Conservation (phyloP, 192 early-diverging fungal species). For the Backusella tarrabulga region DNA sequence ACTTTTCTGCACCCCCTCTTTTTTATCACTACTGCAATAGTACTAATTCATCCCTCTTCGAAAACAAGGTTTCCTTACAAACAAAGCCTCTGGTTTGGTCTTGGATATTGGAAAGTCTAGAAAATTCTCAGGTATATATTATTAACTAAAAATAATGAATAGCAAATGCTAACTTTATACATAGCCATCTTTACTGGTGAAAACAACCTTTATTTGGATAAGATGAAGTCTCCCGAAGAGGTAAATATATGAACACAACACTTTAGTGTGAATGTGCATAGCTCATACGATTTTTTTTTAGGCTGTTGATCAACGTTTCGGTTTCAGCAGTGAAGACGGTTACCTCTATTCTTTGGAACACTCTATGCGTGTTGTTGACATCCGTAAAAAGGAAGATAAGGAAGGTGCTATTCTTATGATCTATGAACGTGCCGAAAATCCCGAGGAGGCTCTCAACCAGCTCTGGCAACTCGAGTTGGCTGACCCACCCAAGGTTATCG, state of each 20-base stretch:
- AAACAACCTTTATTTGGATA: constrained; percentile 20
- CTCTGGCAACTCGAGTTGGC: constrained; percentile 5
- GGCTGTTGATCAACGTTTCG: constrained; percentile 21
- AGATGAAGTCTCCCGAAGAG: constrained; percentile 25
- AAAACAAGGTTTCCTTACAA: constrained; percentile 23
- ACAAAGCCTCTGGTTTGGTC: constrained; percentile 17
- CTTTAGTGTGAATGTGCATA: background rate
- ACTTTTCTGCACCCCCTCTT: background rate
- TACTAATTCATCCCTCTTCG: background rate
- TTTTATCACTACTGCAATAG: background rate
- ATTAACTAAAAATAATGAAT: background rate
- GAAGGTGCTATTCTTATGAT: constrained; percentile 14
- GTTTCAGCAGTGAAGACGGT: background rate
- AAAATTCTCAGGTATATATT: constrained; percentile 12
- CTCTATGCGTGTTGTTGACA: constrained; percentile 8
- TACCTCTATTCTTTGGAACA: constrained; percentile 16
- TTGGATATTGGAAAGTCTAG: constrained; percentile 19
- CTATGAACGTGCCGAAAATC: background rate
- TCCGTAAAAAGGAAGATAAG: constrained; percentile 10
- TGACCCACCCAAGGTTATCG: constrained; percentile 7
- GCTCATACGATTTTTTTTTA: background rate
- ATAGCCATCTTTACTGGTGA: constrained; percentile 30
- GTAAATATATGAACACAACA: constrained; percentile 6
- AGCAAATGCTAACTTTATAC: background rate
- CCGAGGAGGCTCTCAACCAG: constrained; percentile 3